Base-by-base conservation (phyloP, 345 rosid species). In the Eucalyptus marginata region DNA sequence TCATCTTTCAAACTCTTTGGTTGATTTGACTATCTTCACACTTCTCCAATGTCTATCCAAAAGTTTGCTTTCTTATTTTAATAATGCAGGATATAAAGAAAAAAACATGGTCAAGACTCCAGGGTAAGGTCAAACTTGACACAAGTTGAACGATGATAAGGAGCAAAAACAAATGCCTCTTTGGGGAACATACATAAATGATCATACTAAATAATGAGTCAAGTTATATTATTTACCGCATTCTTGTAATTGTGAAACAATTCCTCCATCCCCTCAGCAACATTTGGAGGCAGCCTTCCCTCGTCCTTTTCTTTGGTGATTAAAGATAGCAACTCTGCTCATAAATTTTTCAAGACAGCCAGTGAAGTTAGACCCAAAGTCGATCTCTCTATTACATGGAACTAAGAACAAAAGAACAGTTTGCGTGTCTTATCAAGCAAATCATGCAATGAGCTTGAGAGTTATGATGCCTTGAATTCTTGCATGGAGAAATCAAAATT, bases 191-290 rank as follows among this genome's bases (percentile, higher is more conserved):
- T 52, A 54, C 86, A 68, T 51, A 89, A 80, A 46, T 47, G 59
- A 86, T 80, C 68, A 86, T 8, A 50, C 22, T 81, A 88, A 90
- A 92, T 87, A 83, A 94, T 18, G 68, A 88, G 92, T 88, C 90
- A 40, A 80, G 91, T 92, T 33, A 86, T 90, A 88, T 86, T 84
- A 91, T 90, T 96, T 95, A 97, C 99, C 84, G 99, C 99, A 86
- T 93, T 96, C 95, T 92, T 96, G 92, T 97, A 97, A 92, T 94
- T 96, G 93, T 94, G 96, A 90, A 94, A 96, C 59, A 96, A 89
- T 87, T 95, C 98, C 92, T 96, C 97, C 99, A 98, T 96, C 68
- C 94, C 98, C 58, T 92, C 90, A 58, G 97, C 99, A 90, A 96
- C 93, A 94, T 92, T 94, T 50, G 94, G 90, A 88, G 98, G 94